These are phyloP conservation scores for Begonia peltatifolia DNA, from an alignment of 306 rosid species.

Conservation along the genomic window DNA sequence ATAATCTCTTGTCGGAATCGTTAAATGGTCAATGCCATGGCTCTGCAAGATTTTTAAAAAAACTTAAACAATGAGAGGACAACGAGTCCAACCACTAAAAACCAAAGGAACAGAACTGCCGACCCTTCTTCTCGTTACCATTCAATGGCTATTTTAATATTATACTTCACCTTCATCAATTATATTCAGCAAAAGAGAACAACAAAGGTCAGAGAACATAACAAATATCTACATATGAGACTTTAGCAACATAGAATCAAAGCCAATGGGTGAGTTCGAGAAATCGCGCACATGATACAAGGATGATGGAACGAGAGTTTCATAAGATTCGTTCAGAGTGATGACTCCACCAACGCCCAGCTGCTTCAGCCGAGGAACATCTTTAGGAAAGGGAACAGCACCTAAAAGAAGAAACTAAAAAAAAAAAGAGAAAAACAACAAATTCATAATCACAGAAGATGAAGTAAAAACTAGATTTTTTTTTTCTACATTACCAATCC, in stretches of 20 bases:
- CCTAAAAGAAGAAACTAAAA: conserved; percentile 68
- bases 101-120: neutral
- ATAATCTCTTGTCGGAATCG: conserved; percentile 92
- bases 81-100: neutral
- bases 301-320: conserved; percentile 76
- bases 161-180: neutral
- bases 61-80: neutral
- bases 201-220: neutral
- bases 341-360: conserved; percentile 95
- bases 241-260: conserved; percentile 6
- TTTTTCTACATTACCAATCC: too few species aligned
- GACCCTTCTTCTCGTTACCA: too few species aligned
- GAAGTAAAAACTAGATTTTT: too few species aligned
- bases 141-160: neutral
- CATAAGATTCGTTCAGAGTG: conserved; percentile 86
- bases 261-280: conserved; percentile 4
- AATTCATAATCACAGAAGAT: too few species aligned
- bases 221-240: too few species aligned
- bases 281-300: conserved; percentile 47
- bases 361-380: conserved; percentile 77
- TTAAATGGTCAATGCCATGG: conserved; percentile 83
- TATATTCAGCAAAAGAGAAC: neutral
- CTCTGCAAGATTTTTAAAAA: conserved; percentile 28
- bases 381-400: conserved; percentile 95
- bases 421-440: neutral